Base-by-base conservation (phyloP, 2,329 filamentous ascomycete genomes). In the Talaromyces sp. region DNA sequence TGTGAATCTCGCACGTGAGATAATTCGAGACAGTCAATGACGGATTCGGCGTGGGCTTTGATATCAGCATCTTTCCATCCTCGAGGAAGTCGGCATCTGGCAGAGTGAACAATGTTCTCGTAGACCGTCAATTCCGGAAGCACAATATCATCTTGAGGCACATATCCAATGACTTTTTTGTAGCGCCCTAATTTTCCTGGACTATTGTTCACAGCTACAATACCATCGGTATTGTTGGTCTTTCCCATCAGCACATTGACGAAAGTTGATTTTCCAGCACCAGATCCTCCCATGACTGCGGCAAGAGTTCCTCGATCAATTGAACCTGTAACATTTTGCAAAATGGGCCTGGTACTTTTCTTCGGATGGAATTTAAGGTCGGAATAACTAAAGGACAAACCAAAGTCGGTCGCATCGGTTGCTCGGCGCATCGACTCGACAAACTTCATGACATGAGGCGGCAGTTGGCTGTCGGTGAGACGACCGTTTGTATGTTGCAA, bases 61-160 rank as follows among this genome's bases (percentile, higher is more conserved):
- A 87, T 83, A 3, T 85, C 82, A 13, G 67, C 69, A 43, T 83
- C 79, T 3, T 73, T 77, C 84, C 84, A 87, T 4, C 77, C 81
- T 2, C 80, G 75, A 0, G 85, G 84, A 15, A 88, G 75, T 17
- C 84, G 80, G 39, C 86, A 79, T 15, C 81, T 79, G 17, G 85
- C 86, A 0, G 85, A 86, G 67, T 88, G 85, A 4, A 87, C 75
- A 49, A 89, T 86, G 65, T 88, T 88, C 71, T 89, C 86, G 60
- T 82, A 81, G 5, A 88, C 85, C 0, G 86, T 88, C 54, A 88
- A 73, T 70, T 88, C 84, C 0, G 85, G 83, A 10, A 87, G 77
- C 3, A 88, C 81, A 31, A 88, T 81, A 70, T 88, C 86, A 67
- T 88, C 84, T 69, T 88, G 86, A 1, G 86, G 86, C 3, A 88